phyloP scores from a whole-genome alignment of 129 eudicot genomes.

The Heracleum sosnowskyi region DNA sequence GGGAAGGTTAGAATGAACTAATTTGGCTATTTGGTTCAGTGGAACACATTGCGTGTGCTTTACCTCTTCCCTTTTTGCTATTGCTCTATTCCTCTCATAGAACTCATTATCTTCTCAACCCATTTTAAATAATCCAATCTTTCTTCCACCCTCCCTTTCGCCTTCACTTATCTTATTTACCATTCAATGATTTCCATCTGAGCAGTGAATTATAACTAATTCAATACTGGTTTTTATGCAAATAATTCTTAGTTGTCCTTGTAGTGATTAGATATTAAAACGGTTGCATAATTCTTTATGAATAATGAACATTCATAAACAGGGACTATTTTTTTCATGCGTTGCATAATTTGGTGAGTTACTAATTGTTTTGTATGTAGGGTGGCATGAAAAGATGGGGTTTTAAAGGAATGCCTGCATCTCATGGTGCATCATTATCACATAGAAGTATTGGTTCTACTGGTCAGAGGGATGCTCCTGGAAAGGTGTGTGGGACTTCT shows the following conservation, averaged over 20 bases:
- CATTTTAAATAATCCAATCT: background rate
- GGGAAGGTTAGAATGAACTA: background rate
- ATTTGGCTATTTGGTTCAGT: background rate
- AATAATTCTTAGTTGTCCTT: background rate
- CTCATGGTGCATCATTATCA: slow-evolving; percentile 80
- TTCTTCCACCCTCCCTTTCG: background rate
- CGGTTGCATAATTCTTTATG: background rate
- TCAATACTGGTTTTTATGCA: background rate
- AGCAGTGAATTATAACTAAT: background rate
- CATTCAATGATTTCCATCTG: background rate
- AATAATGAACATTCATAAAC: background rate
- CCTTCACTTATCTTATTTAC: background rate
- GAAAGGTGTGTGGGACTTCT: slow-evolving; percentile 51
- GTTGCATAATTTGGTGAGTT: background rate
- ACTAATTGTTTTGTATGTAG: slow-evolving; percentile 27
- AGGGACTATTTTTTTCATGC: background rate
- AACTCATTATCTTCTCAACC: background rate
- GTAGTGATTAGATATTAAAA: background rate
- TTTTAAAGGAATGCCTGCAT: slow-evolving; percentile 70
- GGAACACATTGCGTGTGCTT: background rate
- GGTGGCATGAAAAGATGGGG: slow-evolving; percentile 88
- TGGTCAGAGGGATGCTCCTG: slow-evolving; percentile 97
- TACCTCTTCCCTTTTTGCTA: background rate
- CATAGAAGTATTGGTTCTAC: slow-evolving; percentile 92
- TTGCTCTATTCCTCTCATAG: background rate